phyloP scores from a whole-genome alignment of 2,329 filamentous ascomycete genomes.

The Penicillium hesseltinei region DNA sequence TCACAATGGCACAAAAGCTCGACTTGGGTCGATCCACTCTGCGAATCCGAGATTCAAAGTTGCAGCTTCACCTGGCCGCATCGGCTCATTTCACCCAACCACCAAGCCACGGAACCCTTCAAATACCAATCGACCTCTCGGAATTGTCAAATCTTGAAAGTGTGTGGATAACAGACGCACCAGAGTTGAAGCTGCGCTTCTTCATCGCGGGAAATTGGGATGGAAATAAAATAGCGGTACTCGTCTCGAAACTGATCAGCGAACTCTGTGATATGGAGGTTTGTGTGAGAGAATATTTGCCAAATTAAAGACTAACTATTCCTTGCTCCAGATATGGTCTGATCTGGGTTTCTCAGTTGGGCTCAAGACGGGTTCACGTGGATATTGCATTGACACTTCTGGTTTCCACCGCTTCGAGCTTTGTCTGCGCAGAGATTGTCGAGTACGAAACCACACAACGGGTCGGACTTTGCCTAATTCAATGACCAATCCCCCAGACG shows the following conservation, averaged over 20 bases:
- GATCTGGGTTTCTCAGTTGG: conserved; percentile 29
- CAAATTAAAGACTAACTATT: not conserved
- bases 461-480: conserved; percentile 16
- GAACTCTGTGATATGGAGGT: conserved; percentile 29
- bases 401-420: conserved; percentile 20
- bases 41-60: not conserved
- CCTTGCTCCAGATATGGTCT: conserved; percentile 30
- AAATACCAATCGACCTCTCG: not conserved
- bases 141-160: conserved; percentile 6
- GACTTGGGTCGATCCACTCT: conserved; percentile 6
- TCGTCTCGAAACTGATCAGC: conserved; percentile 21
- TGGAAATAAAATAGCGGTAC: not conserved
- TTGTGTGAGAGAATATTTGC: not conserved
- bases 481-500: conserved; percentile 15
- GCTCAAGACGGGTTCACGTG: conserved; percentile 20
- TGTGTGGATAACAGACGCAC: conserved; percentile 32
- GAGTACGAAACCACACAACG: not conserved
- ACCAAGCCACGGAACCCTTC: not conserved
- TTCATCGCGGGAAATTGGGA: conserved; percentile 15
- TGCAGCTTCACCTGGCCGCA: conserved; percentile 3
- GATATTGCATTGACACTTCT: not conserved
- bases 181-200: conserved; percentile 30
- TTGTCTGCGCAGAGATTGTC: conserved; percentile 18
- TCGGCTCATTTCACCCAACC: not conserved
- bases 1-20: conserved; percentile 20